Evolutionary conservation across 2,329 filamentous ascomycete species (phyloP).

Genomic region (Colletotrichum australisinense): DNA sequence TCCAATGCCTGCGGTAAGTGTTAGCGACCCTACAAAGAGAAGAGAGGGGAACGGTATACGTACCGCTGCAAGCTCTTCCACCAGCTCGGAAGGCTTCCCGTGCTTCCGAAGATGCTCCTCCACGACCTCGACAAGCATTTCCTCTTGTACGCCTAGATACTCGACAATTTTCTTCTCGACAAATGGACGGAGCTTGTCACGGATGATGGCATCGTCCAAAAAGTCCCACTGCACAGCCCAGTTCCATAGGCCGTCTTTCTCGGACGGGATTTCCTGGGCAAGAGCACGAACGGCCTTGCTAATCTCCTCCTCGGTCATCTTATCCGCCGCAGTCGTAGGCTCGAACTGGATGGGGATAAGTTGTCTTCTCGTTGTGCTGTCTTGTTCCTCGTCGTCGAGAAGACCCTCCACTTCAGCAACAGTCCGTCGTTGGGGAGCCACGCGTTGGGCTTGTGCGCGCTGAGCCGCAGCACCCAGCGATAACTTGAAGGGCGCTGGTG

Average conservation of each 20-base stretch:
- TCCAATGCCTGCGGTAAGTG: constrained; percentile 76
- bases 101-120: constrained; percentile 85
- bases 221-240: constrained; percentile 95
- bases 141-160: constrained; percentile 94
- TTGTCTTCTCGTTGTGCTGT: constrained; percentile 75
- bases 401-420: constrained; percentile 95
- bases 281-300: constrained; percentile 83
- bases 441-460: constrained; percentile 69
- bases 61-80: constrained; percentile 87
- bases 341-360: constrained; percentile 88
- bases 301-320: constrained; percentile 88
- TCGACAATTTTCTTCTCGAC: constrained; percentile 99
- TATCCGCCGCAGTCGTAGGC: constrained; percentile 71
- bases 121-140: constrained; percentile 93
- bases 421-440: constrained; percentile 75
- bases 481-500: constrained; percentile 87
- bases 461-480: constrained; percentile 91
- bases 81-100: constrained; percentile 80
- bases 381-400: constrained; percentile 93
- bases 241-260: constrained; percentile 88
- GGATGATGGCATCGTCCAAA: constrained; percentile 83
- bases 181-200: constrained; percentile 90
- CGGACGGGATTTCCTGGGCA: constrained; percentile 89
- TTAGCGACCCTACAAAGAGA: constrained; percentile 42
- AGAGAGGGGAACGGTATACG: constrained; percentile 48